Evolutionary conservation across 78 protist species (phyloP).

Genomic region (Dictyostelium citrinum): DNA sequence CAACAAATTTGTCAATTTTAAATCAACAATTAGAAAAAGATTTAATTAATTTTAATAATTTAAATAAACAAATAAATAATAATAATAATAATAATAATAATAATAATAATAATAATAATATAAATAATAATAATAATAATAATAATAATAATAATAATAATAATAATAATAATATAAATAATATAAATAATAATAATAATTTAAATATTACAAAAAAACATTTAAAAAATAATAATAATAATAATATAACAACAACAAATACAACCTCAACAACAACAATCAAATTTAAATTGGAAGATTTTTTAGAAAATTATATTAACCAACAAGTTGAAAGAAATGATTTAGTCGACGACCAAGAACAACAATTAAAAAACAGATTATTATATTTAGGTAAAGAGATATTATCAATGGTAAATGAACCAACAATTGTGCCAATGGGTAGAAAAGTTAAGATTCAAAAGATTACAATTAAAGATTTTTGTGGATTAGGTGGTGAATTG

Average conservation of each 20-base stretch:
- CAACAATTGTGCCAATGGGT: slow-evolving; percentile 41
- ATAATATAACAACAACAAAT: background rate
- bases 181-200: background rate
- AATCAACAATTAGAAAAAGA: background rate
- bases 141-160: too few species aligned
- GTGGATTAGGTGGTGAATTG: slow-evolving; percentile 19
- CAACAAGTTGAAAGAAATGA: background rate
- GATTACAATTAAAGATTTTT: slow-evolving; percentile 1
- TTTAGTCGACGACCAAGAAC: background rate
- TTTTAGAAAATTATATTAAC: slow-evolving; percentile 23
- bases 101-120: too few species aligned
- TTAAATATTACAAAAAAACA: background rate
- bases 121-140: too few species aligned
- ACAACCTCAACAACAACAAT: background rate
- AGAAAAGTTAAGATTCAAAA: slow-evolving; percentile 29
- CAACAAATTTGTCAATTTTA: background rate
- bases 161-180: background rate
- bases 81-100: too few species aligned
- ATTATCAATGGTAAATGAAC: slow-evolving; percentile 14
- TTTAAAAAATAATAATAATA: background rate
- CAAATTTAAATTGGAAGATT: slow-evolving; percentile 38
- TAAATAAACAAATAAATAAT: too few species aligned
- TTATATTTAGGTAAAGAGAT: background rate
- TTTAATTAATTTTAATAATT: too few species aligned
- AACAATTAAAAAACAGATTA: background rate